A percentile compares a stretch with the other conserved stretches of the same genome.
Evolutionary conservation across 805 yeast species (phyloP).

Genomic region (Cyberlindnera euphorbiiphila): DNA sequence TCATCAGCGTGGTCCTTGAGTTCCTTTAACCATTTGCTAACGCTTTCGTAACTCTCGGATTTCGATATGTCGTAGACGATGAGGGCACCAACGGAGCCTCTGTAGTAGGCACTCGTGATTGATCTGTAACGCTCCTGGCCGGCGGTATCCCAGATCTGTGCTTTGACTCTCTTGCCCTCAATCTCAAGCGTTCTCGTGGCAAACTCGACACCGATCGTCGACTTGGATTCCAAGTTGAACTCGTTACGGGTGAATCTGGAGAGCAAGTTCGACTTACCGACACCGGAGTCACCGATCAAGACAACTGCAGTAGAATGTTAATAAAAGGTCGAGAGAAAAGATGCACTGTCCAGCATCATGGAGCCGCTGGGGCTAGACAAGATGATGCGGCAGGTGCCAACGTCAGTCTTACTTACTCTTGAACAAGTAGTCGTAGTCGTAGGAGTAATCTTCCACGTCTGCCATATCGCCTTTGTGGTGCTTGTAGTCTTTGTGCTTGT

Average conservation of each 20-base stretch:
- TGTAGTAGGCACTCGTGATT: constrained; percentile 92
- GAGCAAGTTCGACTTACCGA: constrained; percentile 90
- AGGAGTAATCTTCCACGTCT: constrained; percentile 58
- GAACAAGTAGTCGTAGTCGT: constrained; percentile 88
- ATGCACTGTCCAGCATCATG: no score
- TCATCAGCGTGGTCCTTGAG: constrained; percentile 90
- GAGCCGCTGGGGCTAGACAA: no score
- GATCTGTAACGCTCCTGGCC: constrained; percentile 99
- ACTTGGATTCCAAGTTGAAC: constrained; percentile 88
- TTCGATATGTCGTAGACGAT: constrained; percentile 94
- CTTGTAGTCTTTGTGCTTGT: constrained; percentile 4
- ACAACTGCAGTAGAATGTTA: constrained; percentile 48
- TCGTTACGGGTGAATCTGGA: constrained; percentile 95
- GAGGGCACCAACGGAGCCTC: constrained; percentile 98
- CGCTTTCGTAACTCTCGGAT: constrained; percentile 79
- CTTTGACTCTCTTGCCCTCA: constrained; percentile 79
- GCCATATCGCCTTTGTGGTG: constrained; percentile 20
- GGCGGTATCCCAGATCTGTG: constrained; percentile 98
- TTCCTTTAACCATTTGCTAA: constrained; percentile 86
- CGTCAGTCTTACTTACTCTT: constrained; percentile 43
- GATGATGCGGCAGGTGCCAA: neutral
- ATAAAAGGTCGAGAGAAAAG: constrained; percentile 1
- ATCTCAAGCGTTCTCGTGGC: constrained; percentile 93
- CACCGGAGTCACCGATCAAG: constrained; percentile 95
- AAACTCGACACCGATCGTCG: constrained; percentile 97